A percentile compares a stretch with the other conserved stretches of the same genome.
phyloP scores from a whole-genome alignment of 2,329 filamentous ascomycete species.

The Cladobotryum protrusum region DNA sequence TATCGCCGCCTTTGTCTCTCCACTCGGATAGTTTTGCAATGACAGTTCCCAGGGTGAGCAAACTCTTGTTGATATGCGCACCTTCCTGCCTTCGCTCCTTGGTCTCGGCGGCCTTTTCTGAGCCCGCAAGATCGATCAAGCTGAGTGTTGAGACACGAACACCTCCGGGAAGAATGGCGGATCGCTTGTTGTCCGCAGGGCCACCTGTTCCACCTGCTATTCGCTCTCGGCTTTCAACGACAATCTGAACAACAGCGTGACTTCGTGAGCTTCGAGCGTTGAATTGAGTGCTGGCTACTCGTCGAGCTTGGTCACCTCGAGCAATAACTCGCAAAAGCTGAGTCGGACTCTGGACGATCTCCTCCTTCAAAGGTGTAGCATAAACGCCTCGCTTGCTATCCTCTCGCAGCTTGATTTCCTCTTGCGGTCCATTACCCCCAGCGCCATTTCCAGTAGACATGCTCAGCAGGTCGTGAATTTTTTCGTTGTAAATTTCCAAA shows the following conservation, averaged over 20 bases:
- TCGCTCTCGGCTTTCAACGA: constrained; percentile 92
- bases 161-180: constrained; percentile 71
- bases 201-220: constrained; percentile 46
- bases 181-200: constrained; percentile 50
- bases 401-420: constrained; percentile 95
- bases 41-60: constrained; percentile 90
- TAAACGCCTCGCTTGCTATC: constrained; percentile 96
- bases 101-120: constrained; percentile 89
- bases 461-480: constrained; percentile 86
- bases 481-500: constrained; percentile 98
- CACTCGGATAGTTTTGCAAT: constrained; percentile 86
- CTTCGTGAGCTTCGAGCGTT: constrained; percentile 94
- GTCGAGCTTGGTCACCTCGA: constrained; percentile 80
- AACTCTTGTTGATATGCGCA: constrained; percentile 96
- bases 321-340: constrained; percentile 93
- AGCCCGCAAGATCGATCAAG: constrained; percentile 92
- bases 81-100: constrained; percentile 93
- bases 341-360: constrained; percentile 96
- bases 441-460: constrained; percentile 56
- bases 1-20: constrained; percentile 74
- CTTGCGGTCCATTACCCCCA: constrained; percentile 54
- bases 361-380: constrained; percentile 91
- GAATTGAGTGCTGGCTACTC: constrained; percentile 93
- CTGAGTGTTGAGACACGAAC: constrained; percentile 93
- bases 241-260: constrained; percentile 97